Evolutionary conservation across 306 rosid genomes (phyloP).

Genomic region (Rosa rugosa): DNA sequence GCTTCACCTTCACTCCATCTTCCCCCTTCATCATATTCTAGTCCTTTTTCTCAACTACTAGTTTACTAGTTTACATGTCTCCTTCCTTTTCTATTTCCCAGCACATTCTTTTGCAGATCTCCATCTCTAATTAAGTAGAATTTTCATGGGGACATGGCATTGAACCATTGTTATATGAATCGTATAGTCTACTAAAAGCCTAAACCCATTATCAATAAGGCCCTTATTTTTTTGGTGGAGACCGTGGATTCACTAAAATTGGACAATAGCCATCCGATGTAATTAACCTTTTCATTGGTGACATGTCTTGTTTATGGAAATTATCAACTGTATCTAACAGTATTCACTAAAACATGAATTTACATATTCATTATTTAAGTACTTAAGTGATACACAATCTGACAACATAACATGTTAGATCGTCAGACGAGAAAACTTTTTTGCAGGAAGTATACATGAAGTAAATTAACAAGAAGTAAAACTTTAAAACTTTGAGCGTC

Average conservation of each 20-base stretch:
- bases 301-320: not conserved
- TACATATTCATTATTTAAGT: no score
- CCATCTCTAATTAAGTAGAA: slow-evolving; percentile 8
- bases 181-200: not conserved
- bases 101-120: slow-evolving; percentile 17
- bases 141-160: not conserved
- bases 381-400: not conserved
- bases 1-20: slow-evolving; percentile 60
- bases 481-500: no score
- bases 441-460: not conserved
- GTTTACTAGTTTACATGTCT: slow-evolving; percentile 12
- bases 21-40: slow-evolving; percentile 30
- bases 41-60: not conserved
- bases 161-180: not conserved
- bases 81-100: slow-evolving; percentile 33
- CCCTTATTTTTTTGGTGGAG: not conserved
- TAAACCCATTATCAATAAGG: not conserved
- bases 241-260: not conserved
- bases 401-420: not conserved
- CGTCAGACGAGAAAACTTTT: not conserved
- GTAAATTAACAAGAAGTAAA: not conserved
- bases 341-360: not conserved
- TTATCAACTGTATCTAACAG: not conserved
- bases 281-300: not conserved
- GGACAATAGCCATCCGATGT: not conserved